Base-by-base conservation (phyloP, 2,329 filamentous ascomycete genomes). In the Hypoxylon sp. region DNA sequence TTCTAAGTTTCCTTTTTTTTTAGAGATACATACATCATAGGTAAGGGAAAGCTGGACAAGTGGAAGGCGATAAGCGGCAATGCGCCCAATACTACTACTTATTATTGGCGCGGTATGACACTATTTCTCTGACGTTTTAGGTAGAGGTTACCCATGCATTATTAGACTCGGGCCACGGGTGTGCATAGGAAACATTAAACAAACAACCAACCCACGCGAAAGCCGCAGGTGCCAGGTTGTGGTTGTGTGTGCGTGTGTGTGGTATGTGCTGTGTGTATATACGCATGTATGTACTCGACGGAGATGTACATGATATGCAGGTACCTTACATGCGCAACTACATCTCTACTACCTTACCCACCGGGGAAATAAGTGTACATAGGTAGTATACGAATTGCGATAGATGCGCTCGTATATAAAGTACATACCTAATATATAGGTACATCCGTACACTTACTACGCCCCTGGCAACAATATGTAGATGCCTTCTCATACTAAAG, bases 111-210 rank as follows among this genome's bases (percentile, higher is more conserved):
- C 62, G 63, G 57, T 65, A 64, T 62, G 62, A 65, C 67, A 68
- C 65, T 71, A 68, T 64, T 65, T 68, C 69, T 72, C 67, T 70
- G 58, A 68, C 67, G 62, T 69, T 69, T 71, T 66, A 69, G 64
- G 67, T 69, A 67, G 63, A 69, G 57, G 60, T 63, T 25, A 59
- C 64, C 64, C 67, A 70, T 67, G 64, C 60, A 70, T 67, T 65
- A 65, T 63, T 70, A 70, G 60, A 70, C 64, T 67, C 58, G 67
- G 67, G 60, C 53, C 57, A 60, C 60, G 53, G 52, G 60, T 64
- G 60, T 57, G 60, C 63, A 68, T 65, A 59, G 50, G 56, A 52
- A 66, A 62, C 58, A 62, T 66, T 58, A 60, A 63, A 67, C 65
- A 62, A 66, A 62, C 63, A 62, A 49, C 46, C 25, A 30, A 41